Evolutionary conservation across 2,329 filamentous ascomycete genomes (phyloP), one percentile per base, ranked within the genome.

Genomic region (Aspergillus felis): DNA sequence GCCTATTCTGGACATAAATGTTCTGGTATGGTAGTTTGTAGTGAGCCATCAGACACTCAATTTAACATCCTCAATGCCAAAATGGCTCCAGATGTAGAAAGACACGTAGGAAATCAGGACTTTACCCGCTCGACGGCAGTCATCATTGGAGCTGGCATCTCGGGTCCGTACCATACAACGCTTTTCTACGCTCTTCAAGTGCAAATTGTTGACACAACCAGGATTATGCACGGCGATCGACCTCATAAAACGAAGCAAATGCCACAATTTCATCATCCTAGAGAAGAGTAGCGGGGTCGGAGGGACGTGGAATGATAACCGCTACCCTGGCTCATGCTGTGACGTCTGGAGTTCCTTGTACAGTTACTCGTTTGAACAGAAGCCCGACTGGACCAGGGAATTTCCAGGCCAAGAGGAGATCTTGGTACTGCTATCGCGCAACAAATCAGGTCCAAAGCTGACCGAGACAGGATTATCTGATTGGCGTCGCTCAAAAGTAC

Each of bases 341-440:
- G 82, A 83, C 64, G 81, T 84, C 9, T 81, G 77, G 76, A 81
- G 77, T 35, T 72, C 79, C 50, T 71, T 87, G 3, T 87, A 87
- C 71, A 82, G 78, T 47, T 86, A 81, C 68, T 85, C 82, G 5
- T 87, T 87, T 63, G 83, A 82, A 38, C 82, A 84, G 53, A 86
- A 85, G 53, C 73, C 81, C 2, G 75, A 81, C 61, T 85, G 84
- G 84, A 80, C 80, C 1, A 72, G 82, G 20, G 78, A 84, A 54
- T 86, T 84, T 63, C 81, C 84, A 0, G 81, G 82, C 0, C 84
- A 87, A 62, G 82, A 85, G 65, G 84, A 87, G 65, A 84, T 87
- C 22, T 73, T 83, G 35, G 76, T 80, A 63, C 59, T 54, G 20
- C 1, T 1, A 1, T 12, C 4, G 22, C 17, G 5, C 3, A 0